phyloP scores from a whole-genome alignment of 2,329 filamentous ascomycete genomes.

The Chalaropsis thielavioides region DNA sequence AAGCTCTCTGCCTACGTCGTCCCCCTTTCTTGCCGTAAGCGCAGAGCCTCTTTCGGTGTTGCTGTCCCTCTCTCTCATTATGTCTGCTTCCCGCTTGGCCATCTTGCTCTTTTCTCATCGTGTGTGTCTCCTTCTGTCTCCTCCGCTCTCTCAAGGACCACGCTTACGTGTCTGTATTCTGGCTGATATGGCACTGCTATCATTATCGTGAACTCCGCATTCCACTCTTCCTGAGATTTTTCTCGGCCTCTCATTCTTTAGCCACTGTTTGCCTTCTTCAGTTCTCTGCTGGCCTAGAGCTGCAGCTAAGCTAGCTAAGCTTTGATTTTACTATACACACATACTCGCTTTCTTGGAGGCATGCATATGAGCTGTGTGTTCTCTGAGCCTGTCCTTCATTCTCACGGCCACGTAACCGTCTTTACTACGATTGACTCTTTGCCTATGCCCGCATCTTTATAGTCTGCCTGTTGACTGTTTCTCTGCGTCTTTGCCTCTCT shows the following conservation, averaged over 20 bases:
- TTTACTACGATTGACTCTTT: neutral
- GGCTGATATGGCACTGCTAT: slow-evolving; percentile 10
- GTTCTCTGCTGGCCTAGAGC: slow-evolving; percentile 12
- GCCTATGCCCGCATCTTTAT: neutral
- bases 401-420: neutral
- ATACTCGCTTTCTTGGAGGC: neutral
- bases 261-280: slow-evolving; percentile 1
- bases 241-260: slow-evolving; percentile 4
- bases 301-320: slow-evolving; percentile 1
- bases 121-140: slow-evolving; percentile 9
- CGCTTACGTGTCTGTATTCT: slow-evolving; percentile 8
- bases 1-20: neutral
- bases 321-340: neutral
- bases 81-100: slow-evolving; percentile 10
- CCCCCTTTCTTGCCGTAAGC: neutral
- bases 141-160: slow-evolving; percentile 7
- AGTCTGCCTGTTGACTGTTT: neutral
- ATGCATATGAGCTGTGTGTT: neutral
- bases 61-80: neutral
- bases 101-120: slow-evolving; percentile 5
- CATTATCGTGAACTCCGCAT: slow-evolving; percentile 4
- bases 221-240: neutral
- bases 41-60: neutral
- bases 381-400: slow-evolving; percentile 2
- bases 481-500: neutral